These are phyloP conservation scores for Lachnellula occidentalis DNA, from an alignment of 2,329 filamentous ascomycete species.

Conservation along the genomic window DNA sequence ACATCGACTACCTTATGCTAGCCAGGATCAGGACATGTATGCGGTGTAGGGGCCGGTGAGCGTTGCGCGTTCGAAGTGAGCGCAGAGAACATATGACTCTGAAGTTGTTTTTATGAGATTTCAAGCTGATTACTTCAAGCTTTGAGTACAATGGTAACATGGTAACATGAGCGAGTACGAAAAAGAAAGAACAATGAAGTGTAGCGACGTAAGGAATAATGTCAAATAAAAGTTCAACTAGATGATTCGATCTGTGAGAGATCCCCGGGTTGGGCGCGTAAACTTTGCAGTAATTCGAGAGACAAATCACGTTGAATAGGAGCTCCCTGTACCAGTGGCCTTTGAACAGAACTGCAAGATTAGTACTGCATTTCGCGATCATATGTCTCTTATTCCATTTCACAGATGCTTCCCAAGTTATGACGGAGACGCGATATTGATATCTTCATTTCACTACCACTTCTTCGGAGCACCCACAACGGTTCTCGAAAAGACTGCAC, in stretches of 20 bases:
- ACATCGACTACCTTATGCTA: slow-evolving; percentile 35
- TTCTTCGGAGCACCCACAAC: slow-evolving; percentile 33
- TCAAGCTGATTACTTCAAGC: slow-evolving; percentile 20
- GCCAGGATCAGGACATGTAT: slow-evolving; percentile 31
- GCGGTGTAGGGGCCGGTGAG: slow-evolving; percentile 33
- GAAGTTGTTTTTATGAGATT: slow-evolving; percentile 24
- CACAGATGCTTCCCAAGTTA: neutral
- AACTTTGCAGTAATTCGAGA: no score
- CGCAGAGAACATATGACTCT: slow-evolving; percentile 26
- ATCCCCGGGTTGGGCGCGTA: no score
- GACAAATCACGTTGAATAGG: no score
- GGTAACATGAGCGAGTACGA: neutral
- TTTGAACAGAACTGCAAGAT: no score
- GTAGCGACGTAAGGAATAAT: no score
- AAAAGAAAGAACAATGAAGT: no score
- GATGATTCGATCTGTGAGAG: no score
- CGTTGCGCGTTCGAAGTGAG: slow-evolving; percentile 18
- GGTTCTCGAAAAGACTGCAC: slow-evolving; percentile 32
- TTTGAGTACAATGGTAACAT: slow-evolving; percentile 3
- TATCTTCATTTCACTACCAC: slow-evolving; percentile 22
- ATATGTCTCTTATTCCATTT: neutral
- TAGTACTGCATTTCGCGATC: neutral
- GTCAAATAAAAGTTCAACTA: no score
- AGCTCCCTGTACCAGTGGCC: no score
- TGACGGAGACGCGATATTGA: neutral